A percentile compares a stretch with the other conserved stretches of the same genome.
Conservation (phyloP, 805 yeast species). For the Teunomyces barrocoloradensis region DNA sequence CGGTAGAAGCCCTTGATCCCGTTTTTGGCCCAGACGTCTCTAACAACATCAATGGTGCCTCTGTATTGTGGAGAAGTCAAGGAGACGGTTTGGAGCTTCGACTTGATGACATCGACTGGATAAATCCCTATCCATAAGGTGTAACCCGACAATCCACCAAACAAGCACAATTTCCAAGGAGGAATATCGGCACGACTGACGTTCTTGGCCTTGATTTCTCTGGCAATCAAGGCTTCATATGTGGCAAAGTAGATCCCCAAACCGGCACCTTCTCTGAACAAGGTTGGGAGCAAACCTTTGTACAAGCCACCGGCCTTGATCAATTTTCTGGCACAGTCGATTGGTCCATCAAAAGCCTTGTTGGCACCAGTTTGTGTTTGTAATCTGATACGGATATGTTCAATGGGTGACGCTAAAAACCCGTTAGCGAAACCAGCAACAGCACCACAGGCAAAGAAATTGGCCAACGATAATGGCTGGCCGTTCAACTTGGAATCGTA, state of each 20-base stretch:
- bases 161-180: slow-evolving; percentile 80
- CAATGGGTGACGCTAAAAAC: slow-evolving; percentile 88
- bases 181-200: slow-evolving; percentile 71
- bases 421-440: slow-evolving; percentile 94
- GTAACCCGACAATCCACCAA: slow-evolving; percentile 90
- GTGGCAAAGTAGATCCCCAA: slow-evolving; percentile 89
- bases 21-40: slow-evolving; percentile 48
- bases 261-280: slow-evolving; percentile 97
- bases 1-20: slow-evolving; percentile 81
- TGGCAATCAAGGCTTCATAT: slow-evolving; percentile 81
- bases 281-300: slow-evolving; percentile 81
- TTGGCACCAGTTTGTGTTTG: slow-evolving; percentile 74
- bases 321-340: slow-evolving; percentile 65
- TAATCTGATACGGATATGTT: slow-evolving; percentile 88
- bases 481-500: slow-evolving; percentile 51
- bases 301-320: slow-evolving; percentile 55
- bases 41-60: slow-evolving; percentile 58
- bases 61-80: slow-evolving; percentile 58
- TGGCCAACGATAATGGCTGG: slow-evolving; percentile 49
- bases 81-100: slow-evolving; percentile 72
- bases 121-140: slow-evolving; percentile 82
- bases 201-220: slow-evolving; percentile 50
- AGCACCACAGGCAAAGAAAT: slow-evolving; percentile 79
- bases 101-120: slow-evolving; percentile 90
- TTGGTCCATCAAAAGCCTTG: slow-evolving; percentile 65